Base-by-base conservation (phyloP, 768 basidiomycete genomes). In the Nidularia sp. region DNA sequence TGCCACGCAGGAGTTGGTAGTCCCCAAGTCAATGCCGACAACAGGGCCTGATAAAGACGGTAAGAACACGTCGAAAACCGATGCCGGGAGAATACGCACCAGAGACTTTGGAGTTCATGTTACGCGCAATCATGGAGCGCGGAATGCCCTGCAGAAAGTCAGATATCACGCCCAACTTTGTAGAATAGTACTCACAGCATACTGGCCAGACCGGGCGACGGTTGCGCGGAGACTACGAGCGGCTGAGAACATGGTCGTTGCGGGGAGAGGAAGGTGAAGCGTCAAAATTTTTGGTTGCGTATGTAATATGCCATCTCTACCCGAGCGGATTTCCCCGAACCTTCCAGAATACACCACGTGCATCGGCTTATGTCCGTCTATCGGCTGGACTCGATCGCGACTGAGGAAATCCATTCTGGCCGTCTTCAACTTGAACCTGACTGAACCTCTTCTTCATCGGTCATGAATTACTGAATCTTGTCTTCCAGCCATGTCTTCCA, bases 1-100 rank as follows among this genome's bases (percentile, higher is more conserved):
- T 47, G 89, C 85, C 53, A 94, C 92, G 69, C 90, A 93, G 47
- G 91, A 93, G 70, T 92, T 91, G 32, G 91, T 93, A 36, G 90
- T 93, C 39, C 93, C 95, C 77, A 98, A 78, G 75, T 98, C 95
- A 76, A 98, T 98, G 76, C 95, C 93, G 69, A 95, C 79, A 54
- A 97, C 93, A 48, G 93, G 91, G 57, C 89, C 90, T 87, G 47
- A 31, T 45, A 32, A 34, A 5, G 56, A 36, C 48, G 25, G 25
- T 29, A 29, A 29, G 25, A 29, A 29, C 25, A 29, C 25, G 25
- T 29, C 25, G 4, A 29, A 29, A 29, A 29, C 25, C 4, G 25
- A 29, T 29, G 25, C 25, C 25, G 25, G 25, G 25, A 29, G 25
- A 29, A 53, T 49, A 68, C 84, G 41, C 56, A 90, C 90, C 94